phyloP scores from a whole-genome alignment of 495 filamentous ascomycete species.

The Trichoderma reesei region DNA sequence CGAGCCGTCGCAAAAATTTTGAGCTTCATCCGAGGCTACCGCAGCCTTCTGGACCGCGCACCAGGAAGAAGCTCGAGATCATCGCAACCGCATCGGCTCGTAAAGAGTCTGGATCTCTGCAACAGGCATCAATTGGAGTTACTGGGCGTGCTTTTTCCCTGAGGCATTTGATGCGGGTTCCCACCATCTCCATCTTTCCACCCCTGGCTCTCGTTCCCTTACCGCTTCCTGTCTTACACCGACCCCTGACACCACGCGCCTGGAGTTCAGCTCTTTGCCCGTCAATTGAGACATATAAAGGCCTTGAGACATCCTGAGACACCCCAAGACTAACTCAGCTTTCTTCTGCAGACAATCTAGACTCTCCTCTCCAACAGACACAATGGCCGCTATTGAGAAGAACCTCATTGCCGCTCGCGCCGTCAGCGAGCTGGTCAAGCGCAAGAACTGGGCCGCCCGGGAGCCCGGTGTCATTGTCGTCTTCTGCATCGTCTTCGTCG shows the following conservation, averaged over 20 bases:
- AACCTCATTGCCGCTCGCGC: constrained; percentile 36
- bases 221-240: neutral
- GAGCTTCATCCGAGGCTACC: neutral
- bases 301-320: neutral
- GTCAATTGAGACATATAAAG: constrained; percentile 3
- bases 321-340: neutral
- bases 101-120: neutral
- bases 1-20: neutral
- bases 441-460: constrained; percentile 38
- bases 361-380: constrained; percentile 11
- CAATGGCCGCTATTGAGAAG: constrained; percentile 38
- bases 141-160: neutral
- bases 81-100: neutral
- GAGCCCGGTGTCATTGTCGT: constrained; percentile 50
- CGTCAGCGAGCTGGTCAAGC: constrained; percentile 34
- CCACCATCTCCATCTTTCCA: no score
- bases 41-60: neutral
- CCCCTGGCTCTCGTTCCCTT: neutral
- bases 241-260: neutral
- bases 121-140: neutral
- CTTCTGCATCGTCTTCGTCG: constrained; percentile 46
- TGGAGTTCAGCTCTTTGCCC: neutral
- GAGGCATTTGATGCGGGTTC: constrained; percentile 3
- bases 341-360: neutral
- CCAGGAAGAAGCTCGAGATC: neutral